Base-by-base conservation (phyloP, 2,329 filamentous ascomycete genomes). In the Clarireedia hainanense region DNA sequence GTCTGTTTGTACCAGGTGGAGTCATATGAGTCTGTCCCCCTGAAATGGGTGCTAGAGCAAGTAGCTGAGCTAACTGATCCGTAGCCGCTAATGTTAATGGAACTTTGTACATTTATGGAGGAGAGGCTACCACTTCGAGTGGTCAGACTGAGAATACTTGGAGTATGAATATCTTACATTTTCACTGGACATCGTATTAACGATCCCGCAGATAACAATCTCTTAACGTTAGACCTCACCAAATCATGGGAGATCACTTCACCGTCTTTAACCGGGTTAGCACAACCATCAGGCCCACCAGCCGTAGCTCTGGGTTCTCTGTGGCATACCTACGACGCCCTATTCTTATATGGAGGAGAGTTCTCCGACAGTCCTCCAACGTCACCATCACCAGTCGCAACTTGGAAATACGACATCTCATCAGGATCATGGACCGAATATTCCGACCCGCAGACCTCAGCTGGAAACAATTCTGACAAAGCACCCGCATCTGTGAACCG, bases 21-120 rank as follows among this genome's bases (percentile, higher is more conserved):
- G 79, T 17, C 80, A 84, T 52, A 84, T 88, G 70, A 79, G 81
- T 75, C 15, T 34, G 10, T 37, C 17, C 48, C 10, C 15, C 9
- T 36, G n/a, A 26, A n/a, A 27, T 20, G 14, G 40, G 7, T 45
- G 37, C 24, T 24, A 26, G 43, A 26, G 43, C 5, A 26, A 46
- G 23, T 24, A 14, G 7, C 24, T 26, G 30, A 7, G 49, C 2
- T 10, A 50, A 53, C 42, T 26, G 5, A 17, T 48, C 42, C n/a
- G 26, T 60, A 60, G 81, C 76, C 58, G 82, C 88, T 3, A 68
- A 87, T 37, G 76, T 91, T 15, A 90, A 90, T 61, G 87, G 86
- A 14, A 91, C 86, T 0, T 66, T 91, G 3, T 91, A 89, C 67
- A 79, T 89, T 54, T 91, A 89, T 62, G 88, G 88, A 37, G 88